Base-by-base conservation (phyloP, 345 rosid genomes). In the Salix arbutifolia region DNA sequence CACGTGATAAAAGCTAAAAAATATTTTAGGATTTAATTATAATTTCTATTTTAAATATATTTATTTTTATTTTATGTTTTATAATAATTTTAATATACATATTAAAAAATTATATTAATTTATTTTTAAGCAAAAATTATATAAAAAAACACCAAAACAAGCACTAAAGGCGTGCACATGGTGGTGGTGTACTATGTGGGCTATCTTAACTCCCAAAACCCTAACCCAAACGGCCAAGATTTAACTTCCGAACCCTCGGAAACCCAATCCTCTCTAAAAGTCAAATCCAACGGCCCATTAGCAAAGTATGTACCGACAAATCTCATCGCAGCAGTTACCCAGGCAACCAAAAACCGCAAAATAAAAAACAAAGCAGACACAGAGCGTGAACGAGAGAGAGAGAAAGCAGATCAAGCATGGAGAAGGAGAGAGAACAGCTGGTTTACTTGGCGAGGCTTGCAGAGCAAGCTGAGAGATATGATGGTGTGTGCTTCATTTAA, bases 381-480 rank as follows among this genome's bases (percentile, higher is more conserved):
- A 56, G 42, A 56, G 33, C 38, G 42, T 26, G 31, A 60, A 74
- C 69, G 67, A 60, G 56, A 23, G 44, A 31, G 56, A 17, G 38
- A 42, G 76, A 70, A n/a, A 76, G 62, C 70, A 56, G 21, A 53
- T 53, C 60, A 6, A 80, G 44, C 58, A 93, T 93, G 98, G 98
- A 89, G 90, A 91, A 83, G 77, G 98, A 90, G 82, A 90, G 98
- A 74, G 98, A 90, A 86, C 90, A 86, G 56, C 91, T 75, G 65
- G 95, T 93, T 56, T 93, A 93, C 91, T 81, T 80, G 88, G 98
- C 98, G 12, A 90, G 88, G 76, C 95, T 93, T 69, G 92, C 95
- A 8, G 97, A 93, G 91, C 97, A 93, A 84, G 96, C 98, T 44
- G 98, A 91, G 85, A 79, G 98, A 85, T 91, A 91, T 77, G 98